Evolutionary conservation across 1,139 yeast species (phyloP), one percentile per base, ranked within the genome.

Genomic region (Nakaseomyces delphensis): DNA sequence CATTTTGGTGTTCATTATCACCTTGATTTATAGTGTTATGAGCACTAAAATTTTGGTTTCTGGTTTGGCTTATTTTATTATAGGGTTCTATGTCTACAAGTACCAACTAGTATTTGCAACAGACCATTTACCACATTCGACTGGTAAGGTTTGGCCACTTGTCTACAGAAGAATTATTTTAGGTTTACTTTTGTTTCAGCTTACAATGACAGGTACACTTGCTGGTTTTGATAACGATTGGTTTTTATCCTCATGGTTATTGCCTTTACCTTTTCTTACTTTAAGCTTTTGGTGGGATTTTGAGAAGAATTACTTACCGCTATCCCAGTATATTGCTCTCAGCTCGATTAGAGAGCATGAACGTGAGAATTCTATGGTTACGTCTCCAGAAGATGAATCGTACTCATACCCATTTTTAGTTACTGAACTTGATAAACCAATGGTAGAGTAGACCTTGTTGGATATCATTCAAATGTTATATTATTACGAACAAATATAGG

Each of bases 181-280:
- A 38, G 95, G 95, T 0, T 61, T 84, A 35, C 62, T 81, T 14
- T 62, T 85, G 10, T 84, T 91, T 59, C 97, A 91, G 56, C 63
- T 89, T 45, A 85, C 96, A 13, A 86, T 87, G 86, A 87, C 89
- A 1, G 97, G 96, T 2, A 81, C 94, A 0, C 67, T 89, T 46
- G 91, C 84, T 1, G 72, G 83, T 13, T 77, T 85, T 53, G 78
- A 76, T 50, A 79, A 82, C 48, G 94, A 94, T 0, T 87, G 80
- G 65, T 65, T 77, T 9, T 67, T 85, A 39, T 86, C 96, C 0
- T 66, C 83, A 28, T 71, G 79, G 48, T 66, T 89, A 40, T 68
- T 79, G 0, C 96, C 96, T 1, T 66, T 87, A 37, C 93, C 95
- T 1, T 55, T 84, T 10, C 64, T 77, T 4, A 81, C 94, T 0